Evolutionary conservation across 2,329 filamentous ascomycete species (phyloP), one percentile per base, ranked within the genome.

Genomic region (Ambrosiella cleistominuta): DNA sequence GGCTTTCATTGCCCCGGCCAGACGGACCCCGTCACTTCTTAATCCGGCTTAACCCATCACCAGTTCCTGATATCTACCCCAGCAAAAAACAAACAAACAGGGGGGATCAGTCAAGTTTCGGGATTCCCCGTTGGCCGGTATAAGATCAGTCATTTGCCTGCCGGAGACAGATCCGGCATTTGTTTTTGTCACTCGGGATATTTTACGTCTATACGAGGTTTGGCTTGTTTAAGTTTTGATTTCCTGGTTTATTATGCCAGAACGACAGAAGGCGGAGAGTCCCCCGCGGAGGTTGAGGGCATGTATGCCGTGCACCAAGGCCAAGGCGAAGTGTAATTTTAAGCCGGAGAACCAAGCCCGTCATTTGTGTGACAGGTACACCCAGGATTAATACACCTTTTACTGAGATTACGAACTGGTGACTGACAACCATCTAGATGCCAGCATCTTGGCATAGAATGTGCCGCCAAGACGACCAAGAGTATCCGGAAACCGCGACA

Each of bases 401-500:
- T 27, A 27, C 27, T 27, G 3, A 27, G 27, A 27, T 27, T 27
- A 27, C 27, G 3, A 27, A 27, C 27, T 5, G 27, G 27, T 27
- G 27, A 27, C 27, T 27, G 27, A 27, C 27, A 27, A 27, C 12
- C 2, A 38, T 12, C 40, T 60, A 64, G 64, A 54, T 70, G 67
- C 47, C 62, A 67, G 37, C 60, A 63, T 54, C 56, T 67, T 39
- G 63, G 62, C 2, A 65, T 65, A 2, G 62, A 64, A 3, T 70
- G 69, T 56, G 50, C 57, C 3, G 64, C 64, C 1, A 69, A 68
- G 61, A 62, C 64, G 5, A 65, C 64, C 2, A 66, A 60, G 47
- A 62, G 65, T 15, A 53, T 70, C 54, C 65, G 68, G 56, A 69
- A 64, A 58, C 64, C 68, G 6, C 64, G 68, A 13, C 67, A 66